Percentiles rank a stretch among this genome's conserved stretches.
phyloP scores from a whole-genome alignment of 1,284 basidiomycete genomes.

The Fomitopsis pinicola region DNA sequence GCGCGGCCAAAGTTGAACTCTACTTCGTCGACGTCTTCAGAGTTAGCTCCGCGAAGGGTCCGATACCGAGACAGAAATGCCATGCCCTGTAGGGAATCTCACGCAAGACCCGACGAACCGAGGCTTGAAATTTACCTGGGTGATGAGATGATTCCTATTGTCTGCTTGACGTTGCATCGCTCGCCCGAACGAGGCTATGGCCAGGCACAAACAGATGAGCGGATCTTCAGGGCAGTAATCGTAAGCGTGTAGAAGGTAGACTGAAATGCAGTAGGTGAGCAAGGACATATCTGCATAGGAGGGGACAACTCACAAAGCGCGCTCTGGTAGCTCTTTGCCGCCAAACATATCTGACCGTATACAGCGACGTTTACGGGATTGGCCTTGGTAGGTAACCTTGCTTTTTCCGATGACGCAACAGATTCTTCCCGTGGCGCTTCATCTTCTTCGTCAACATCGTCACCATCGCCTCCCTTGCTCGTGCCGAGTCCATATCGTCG shows the following conservation, averaged over 20 bases:
- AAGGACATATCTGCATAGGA: not conserved
- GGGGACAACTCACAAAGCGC: conserved; percentile 70
- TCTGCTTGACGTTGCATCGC: conserved; percentile 93
- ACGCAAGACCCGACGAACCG: not conserved
- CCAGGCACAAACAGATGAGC: conserved; percentile 78
- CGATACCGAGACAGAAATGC: conserved; percentile 82
- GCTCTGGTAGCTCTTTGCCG: conserved; percentile 85
- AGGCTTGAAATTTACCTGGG: conserved; percentile 46
- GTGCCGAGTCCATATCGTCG: conserved; percentile 44
- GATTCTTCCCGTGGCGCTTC: conserved; percentile 16
- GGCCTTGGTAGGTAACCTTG: conserved; percentile 56
- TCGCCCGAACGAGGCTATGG: conserved; percentile 82
- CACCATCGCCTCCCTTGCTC: conserved; percentile 27
- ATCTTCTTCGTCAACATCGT: conserved; percentile 32
- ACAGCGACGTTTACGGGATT: conserved; percentile 75
- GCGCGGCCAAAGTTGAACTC: conserved; percentile 91
- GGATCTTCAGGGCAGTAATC: conserved; percentile 84
- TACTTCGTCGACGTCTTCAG: conserved; percentile 62
- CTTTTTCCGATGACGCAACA: conserved; percentile 13
- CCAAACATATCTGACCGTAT: conserved; percentile 87
- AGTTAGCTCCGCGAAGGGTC: conserved; percentile 40
- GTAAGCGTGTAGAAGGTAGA: conserved; percentile 86
- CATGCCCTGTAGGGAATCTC: conserved; percentile 52
- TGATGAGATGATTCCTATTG: conserved; percentile 85
- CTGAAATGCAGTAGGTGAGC: conserved; percentile 39